Evolutionary conservation across 768 basidiomycete genomes (phyloP).

Genomic region (Trametes coccinea): DNA sequence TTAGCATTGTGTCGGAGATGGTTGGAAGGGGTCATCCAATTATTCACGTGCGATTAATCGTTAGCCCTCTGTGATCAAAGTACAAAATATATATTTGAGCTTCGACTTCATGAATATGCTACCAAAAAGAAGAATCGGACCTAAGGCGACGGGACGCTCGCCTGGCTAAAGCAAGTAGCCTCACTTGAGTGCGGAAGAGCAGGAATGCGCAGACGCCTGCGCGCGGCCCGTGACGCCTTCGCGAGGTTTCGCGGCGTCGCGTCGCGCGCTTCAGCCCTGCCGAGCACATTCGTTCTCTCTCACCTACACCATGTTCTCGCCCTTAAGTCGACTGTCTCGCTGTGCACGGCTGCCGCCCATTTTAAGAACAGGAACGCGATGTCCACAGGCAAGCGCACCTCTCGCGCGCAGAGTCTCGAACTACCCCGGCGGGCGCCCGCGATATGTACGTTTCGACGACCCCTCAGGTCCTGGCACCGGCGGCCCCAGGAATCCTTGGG

Average conservation of each 20-base stretch:
- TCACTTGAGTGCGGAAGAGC: no score
- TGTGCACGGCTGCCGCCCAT: background rate
- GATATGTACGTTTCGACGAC: slow-evolving; percentile 23
- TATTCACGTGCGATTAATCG: no score
- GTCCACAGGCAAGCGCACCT: background rate
- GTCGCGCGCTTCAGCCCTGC: background rate
- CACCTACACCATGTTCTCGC: background rate
- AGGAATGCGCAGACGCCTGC: no score
- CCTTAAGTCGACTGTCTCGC: background rate
- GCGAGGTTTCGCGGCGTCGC: background rate
- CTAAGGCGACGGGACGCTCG: no score
- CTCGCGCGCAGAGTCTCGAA: background rate
- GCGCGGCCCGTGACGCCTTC: no score
- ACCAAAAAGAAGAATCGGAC: no score
- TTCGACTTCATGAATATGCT: no score
- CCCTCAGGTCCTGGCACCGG: background rate
- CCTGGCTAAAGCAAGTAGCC: no score
- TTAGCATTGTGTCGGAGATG: no score
- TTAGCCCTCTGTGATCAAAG: no score
- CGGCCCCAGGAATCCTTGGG: slow-evolving; percentile 11
- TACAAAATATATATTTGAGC: no score
- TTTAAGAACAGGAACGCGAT: background rate
- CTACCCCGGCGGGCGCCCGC: slow-evolving; percentile 7
- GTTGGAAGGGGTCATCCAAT: no score
- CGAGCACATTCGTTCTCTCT: background rate